These are phyloP conservation scores for Eucalyptus urophylla DNA, from an alignment of 345 rosid genomes.

Conservation along the genomic window DNA sequence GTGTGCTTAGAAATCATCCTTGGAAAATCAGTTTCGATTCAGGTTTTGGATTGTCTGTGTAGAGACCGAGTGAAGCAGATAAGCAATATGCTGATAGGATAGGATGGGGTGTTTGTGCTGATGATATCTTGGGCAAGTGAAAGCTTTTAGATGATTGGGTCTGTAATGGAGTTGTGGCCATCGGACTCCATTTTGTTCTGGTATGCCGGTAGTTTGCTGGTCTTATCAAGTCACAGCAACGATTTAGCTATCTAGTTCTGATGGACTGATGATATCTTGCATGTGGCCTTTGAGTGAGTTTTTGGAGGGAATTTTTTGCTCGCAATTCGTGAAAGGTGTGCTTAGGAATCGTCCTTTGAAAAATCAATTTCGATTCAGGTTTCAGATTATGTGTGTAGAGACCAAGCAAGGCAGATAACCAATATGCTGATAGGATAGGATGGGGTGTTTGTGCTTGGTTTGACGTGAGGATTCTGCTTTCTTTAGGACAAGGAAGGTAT, in stretches of 20 bases:
- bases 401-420: neutral
- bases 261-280: neutral
- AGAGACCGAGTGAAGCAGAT: too few relatives aligned
- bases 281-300: neutral
- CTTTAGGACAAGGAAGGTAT: constrained; percentile 94
- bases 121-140: neutral
- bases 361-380: neutral
- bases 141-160: neutral
- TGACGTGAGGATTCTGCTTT: neutral
- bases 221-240: neutral
- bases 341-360: neutral
- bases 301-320: neutral
- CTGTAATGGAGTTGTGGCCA: neutral
- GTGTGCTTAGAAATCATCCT: too few relatives aligned
- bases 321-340: neutral
- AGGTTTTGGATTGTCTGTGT: too few relatives aligned
- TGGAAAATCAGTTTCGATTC: too few relatives aligned
- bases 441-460: neutral
- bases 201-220: neutral
- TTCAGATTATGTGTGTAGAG: neutral
- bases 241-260: neutral
- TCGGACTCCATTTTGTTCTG: neutral
- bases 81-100: too few relatives aligned
- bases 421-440: neutral
- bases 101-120: neutral